A percentile compares a stretch with the other conserved stretches of the same genome.
phyloP scores from a whole-genome alignment of 345 rosid species.

The Populus tremula region DNA sequence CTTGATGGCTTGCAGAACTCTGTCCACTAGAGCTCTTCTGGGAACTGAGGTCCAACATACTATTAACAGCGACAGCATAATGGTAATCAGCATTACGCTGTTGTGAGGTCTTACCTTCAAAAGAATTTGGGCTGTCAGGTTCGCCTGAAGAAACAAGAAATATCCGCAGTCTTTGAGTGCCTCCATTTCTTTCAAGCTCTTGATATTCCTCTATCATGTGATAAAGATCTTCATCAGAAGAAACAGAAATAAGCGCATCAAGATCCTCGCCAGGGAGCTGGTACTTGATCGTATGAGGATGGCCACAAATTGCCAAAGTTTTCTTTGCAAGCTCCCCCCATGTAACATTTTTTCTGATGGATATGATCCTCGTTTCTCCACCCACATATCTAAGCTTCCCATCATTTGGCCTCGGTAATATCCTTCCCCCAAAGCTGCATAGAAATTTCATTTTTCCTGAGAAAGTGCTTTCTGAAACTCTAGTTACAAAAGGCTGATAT shows the following conservation, averaged over 20 bases:
- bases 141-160: constrained; percentile 62
- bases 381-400: constrained; percentile 88
- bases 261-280: constrained; percentile 97
- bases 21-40: constrained; percentile 50
- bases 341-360: constrained; percentile 47
- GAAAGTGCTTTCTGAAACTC: constrained; percentile 29
- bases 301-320: constrained; percentile 59
- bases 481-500: constrained; percentile 26
- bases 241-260: constrained; percentile 78
- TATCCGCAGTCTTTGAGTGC: constrained; percentile 67
- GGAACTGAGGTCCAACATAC: constrained; percentile 53
- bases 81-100: constrained; percentile 52
- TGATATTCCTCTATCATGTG: constrained; percentile 81
- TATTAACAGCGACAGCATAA: constrained; percentile 67
- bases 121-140: constrained; percentile 50
- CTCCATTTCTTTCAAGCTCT: constrained; percentile 55
- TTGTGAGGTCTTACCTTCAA: constrained; percentile 40
- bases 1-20: constrained; percentile 44
- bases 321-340: constrained; percentile 64
- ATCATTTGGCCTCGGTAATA: constrained; percentile 76
- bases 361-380: constrained; percentile 82
- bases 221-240: constrained; percentile 77
- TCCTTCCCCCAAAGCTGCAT: constrained; percentile 81
- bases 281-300: constrained; percentile 74
- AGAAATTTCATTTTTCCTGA: constrained; percentile 62